Conservation (phyloP, 345 rosid species). For the Camelina sativa region DNA sequence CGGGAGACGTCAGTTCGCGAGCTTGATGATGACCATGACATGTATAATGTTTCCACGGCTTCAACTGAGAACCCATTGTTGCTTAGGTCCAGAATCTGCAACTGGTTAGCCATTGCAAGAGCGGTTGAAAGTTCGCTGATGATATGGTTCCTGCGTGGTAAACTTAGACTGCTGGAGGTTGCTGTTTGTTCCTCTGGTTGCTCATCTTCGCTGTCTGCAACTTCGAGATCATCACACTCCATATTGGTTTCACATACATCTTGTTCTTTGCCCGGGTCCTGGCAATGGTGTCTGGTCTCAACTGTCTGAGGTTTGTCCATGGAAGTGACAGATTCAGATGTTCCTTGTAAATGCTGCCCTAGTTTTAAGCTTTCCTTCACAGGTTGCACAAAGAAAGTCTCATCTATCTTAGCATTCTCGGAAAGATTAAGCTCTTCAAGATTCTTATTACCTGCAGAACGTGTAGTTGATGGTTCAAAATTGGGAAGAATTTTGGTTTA, state of each 20-base stretch:
- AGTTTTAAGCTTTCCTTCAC: constrained; percentile 37
- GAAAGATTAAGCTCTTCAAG: constrained; percentile 84
- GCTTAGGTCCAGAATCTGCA: constrained; percentile 74
- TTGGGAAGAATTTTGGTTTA: neutral
- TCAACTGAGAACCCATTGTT: constrained; percentile 61
- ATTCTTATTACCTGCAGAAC: constrained; percentile 59
- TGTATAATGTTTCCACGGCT: constrained; percentile 56
- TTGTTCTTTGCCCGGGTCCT: constrained; percentile 31
- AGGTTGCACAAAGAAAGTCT: constrained; percentile 31
- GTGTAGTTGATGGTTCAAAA: neutral
- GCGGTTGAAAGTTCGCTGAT: constrained; percentile 63
- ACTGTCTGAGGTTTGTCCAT: constrained; percentile 35
- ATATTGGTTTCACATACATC: constrained; percentile 47
- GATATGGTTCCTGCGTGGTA: constrained; percentile 46
- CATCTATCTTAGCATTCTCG: constrained; percentile 50
- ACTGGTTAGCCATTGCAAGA: constrained; percentile 61
- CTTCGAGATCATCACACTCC: constrained; percentile 60
- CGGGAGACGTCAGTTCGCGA: constrained; percentile 50
- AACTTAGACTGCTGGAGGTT: constrained; percentile 50
- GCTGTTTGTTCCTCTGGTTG: constrained; percentile 47
- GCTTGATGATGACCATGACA: constrained; percentile 77
- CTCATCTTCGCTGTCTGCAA: constrained; percentile 91
- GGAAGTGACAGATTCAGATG: constrained; percentile 28
- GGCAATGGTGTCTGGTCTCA: constrained; percentile 30
- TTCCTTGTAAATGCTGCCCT: constrained; percentile 31